Base-by-base conservation (phyloP, 192 early-diverging fungal species). In the Umbelopsis vinacea region DNA sequence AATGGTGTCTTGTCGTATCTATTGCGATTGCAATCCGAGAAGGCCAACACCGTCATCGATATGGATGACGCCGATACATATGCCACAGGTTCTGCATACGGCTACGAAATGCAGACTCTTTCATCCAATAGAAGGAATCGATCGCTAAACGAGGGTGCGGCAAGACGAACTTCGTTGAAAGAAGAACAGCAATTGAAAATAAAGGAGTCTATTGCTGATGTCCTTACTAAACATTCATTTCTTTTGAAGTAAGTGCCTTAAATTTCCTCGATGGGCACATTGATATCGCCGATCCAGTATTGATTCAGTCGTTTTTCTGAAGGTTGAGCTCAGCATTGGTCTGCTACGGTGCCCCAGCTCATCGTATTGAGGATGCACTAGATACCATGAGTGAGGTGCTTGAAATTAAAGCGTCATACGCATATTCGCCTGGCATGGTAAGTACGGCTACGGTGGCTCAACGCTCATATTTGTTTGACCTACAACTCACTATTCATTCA, bases 351-450 rank as follows among this genome's bases (percentile, higher is more conserved):
- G 81, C 77, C 1, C 81, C 81, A 8, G 69, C 81, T 2, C 76
- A 82, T 53, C 63, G 77, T 24, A 82, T 82, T 29, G 81, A 82
- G 17, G 77, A 78, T 17, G 78, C 77, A 1, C 74, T 76, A 21
- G 52, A 57, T 6, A 48, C 71, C n/a, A 17, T 77, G 33, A 75
- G 77, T 8, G 46, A 38, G 8, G 78, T 74, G 24, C 71, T 82
- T 68, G 74, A 70, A 0, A 60, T 82, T 0, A 74, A 82, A 23
- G 81, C 81, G 5, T 75, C 81, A 17, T 82, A 73, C 29, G 54
- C 76, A 2, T 55, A 79, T 6, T 55, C 78, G 6, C 81, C 81
- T 2, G 81, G 81, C 15, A 43, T 71, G 69, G 69, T 71, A 71
- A 33, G 14, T 37, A n/a, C 3, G 3, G 29, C 29, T 29, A 29